Evolutionary conservation across 2,329 filamentous ascomycete genomes (phyloP).

Genomic region (Grosmannia huntii): DNA sequence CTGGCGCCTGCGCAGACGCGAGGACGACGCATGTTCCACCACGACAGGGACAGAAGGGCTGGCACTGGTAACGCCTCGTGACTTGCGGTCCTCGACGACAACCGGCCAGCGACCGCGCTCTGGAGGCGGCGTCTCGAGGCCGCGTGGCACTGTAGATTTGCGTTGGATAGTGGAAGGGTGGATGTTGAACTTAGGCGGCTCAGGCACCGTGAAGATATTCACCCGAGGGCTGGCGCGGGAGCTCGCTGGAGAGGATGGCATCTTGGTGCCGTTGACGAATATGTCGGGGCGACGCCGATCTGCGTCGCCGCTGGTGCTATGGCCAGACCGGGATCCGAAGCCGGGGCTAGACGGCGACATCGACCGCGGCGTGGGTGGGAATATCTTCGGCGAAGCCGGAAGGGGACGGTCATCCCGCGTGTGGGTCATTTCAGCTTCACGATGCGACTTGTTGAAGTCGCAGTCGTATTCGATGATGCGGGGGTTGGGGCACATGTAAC

Average conservation of each 20-base stretch:
- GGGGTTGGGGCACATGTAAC: slow-evolving; percentile 16
- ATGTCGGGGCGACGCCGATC: slow-evolving; percentile 13
- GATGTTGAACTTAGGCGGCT: slow-evolving; percentile 2
- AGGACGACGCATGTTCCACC: slow-evolving; percentile 8
- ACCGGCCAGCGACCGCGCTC: slow-evolving; percentile 13
- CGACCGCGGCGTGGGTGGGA: slow-evolving; percentile 3
- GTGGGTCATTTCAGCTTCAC: slow-evolving; percentile 4
- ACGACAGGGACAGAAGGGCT: slow-evolving; percentile 7
- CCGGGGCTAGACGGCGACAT: slow-evolving; percentile 4
- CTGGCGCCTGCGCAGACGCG: slow-evolving; percentile 2
- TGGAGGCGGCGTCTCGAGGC: slow-evolving; percentile 5
- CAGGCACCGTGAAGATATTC: slow-evolving; percentile 3
- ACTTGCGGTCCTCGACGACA: slow-evolving; percentile 12
- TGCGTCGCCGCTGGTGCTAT: slow-evolving; percentile 8
- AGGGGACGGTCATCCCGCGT: neutral
- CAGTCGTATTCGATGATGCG: slow-evolving; percentile 10
- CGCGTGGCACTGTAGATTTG: slow-evolving; percentile 15
- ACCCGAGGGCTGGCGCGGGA: neutral
- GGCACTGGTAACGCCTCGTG: neutral
- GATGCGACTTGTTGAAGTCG: slow-evolving; percentile 5
- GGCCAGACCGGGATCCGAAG: neutral
- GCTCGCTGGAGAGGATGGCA: slow-evolving; percentile 2
- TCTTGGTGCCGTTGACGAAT: slow-evolving; percentile 15
- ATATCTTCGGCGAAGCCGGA: neutral
- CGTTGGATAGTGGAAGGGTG: slow-evolving; percentile 15